phyloP scores from a whole-genome alignment of 352 stramenopile species.

The Heterotrichella gracilis region DNA sequence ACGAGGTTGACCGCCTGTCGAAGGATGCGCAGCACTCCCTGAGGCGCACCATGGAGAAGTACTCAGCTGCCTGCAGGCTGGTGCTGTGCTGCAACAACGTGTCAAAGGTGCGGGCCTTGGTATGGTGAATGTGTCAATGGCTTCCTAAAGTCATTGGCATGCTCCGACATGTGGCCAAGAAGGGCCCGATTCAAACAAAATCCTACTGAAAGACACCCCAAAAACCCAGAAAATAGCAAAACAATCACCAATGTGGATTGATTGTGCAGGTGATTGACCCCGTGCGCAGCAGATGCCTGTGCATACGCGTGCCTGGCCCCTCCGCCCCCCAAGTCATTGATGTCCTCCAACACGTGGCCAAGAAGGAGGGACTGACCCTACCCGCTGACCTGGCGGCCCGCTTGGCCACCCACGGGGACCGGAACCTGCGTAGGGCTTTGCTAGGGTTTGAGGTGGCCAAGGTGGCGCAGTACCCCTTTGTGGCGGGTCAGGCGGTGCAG shows the following conservation, averaged over 20 bases:
- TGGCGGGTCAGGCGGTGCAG: slow-evolving; percentile 35
- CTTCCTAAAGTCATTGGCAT: no score
- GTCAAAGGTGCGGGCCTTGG: slow-evolving; percentile 67
- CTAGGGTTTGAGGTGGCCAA: slow-evolving; percentile 78
- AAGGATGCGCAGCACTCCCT: slow-evolving; percentile 80
- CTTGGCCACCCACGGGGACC: slow-evolving; percentile 45
- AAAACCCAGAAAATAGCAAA: no score
- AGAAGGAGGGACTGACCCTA: slow-evolving; percentile 53
- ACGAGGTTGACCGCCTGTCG: slow-evolving; percentile 80
- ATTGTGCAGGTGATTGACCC: no score
- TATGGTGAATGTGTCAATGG: no score
- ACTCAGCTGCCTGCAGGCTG: slow-evolving; percentile 62
- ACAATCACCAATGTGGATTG: no score
- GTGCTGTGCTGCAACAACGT: slow-evolving; percentile 83
- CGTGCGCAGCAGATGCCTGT: slow-evolving; percentile 66
- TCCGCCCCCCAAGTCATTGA: slow-evolving; percentile 29
- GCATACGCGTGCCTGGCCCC: slow-evolving; percentile 59
- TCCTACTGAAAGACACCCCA: no score
- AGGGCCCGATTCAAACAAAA: no score
- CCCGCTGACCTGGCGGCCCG: slow-evolving; percentile 45
- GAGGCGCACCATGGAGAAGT: slow-evolving; percentile 83
- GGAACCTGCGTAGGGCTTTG: slow-evolving; percentile 70
- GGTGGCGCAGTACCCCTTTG: slow-evolving; percentile 39
- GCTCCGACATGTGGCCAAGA: no score
- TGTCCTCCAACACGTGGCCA: slow-evolving; percentile 35